These are phyloP conservation scores for Erysimum cheiranthoides DNA, from an alignment of 345 rosid species.

Conservation along the genomic window DNA sequence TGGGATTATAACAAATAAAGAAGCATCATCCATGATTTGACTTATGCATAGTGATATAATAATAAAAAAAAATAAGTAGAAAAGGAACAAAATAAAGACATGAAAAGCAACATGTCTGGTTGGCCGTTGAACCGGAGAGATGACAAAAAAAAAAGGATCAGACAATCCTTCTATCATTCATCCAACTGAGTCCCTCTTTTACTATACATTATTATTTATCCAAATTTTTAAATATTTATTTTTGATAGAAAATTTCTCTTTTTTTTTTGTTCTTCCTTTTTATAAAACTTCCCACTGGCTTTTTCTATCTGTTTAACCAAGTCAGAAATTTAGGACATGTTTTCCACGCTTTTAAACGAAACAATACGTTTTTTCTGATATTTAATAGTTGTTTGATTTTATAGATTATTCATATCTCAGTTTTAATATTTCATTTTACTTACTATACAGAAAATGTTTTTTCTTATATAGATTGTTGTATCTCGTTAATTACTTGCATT, in stretches of 20 bases:
- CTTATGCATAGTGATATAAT: conserved; percentile 14
- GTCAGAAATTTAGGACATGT: conserved; percentile 35
- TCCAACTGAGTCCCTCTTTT: conserved; percentile 33
- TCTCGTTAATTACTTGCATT: too few relatives aligned
- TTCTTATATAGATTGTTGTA: too few relatives aligned
- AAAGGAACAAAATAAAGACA: conserved; percentile 39
- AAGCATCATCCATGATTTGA: conserved; percentile 42
- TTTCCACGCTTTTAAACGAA: conserved; percentile 30
- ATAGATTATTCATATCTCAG: background rate
- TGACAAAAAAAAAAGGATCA: conserved; percentile 38
- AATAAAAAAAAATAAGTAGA: background rate
- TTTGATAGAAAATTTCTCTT: background rate
- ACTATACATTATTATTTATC: conserved; percentile 21
- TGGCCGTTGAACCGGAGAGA: conserved; percentile 36
- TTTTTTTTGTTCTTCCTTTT: too few relatives aligned
- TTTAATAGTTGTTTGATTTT: background rate
- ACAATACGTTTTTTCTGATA: background rate
- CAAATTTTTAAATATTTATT: background rate
- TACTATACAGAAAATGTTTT: too few relatives aligned
- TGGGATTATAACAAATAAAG: conserved; percentile 45
- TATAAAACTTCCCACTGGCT: conserved; percentile 17
- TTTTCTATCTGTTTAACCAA: conserved; percentile 19
- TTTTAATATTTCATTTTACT: background rate
- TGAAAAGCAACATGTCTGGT: conserved; percentile 45
- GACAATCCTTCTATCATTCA: conserved; percentile 40